Conservation (phyloP, 2,329 filamentous ascomycete genomes). For the Alternaria metachromatica region DNA sequence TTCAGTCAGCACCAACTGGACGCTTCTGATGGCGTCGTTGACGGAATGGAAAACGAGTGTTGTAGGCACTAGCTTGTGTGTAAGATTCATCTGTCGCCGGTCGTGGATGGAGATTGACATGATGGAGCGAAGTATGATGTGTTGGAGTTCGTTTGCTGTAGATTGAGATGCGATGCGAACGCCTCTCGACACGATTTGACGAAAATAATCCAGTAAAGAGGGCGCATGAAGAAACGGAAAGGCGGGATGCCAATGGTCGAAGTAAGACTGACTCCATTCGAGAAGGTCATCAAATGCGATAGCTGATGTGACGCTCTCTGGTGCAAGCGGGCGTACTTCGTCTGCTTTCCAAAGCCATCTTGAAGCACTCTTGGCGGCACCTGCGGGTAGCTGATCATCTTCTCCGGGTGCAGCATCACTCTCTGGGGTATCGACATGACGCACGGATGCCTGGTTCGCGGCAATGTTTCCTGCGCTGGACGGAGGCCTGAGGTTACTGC, state of each 20-base stretch:
- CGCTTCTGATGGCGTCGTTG: constrained; percentile 29
- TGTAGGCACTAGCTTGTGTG: constrained; percentile 16
- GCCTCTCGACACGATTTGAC: constrained; percentile 7
- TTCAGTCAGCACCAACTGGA: constrained; percentile 22
- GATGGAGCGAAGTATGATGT: constrained; percentile 30
- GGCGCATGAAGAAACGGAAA: constrained; percentile 35
- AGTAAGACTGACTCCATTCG: constrained; percentile 37
- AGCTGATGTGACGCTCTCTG: constrained; percentile 1
- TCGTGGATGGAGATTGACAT: constrained; percentile 32
- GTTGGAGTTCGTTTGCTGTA: constrained; percentile 14
- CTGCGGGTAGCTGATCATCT: constrained; percentile 27
- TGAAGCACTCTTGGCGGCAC: constrained; percentile 26
- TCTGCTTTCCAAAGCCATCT: constrained; percentile 28
- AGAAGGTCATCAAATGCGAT: constrained; percentile 29
- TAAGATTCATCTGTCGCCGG: constrained; percentile 21
- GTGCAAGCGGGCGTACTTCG: constrained; percentile 16
- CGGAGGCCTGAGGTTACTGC: constrained; percentile 7
- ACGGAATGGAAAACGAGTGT: constrained; percentile 25
- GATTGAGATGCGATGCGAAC: constrained; percentile 1
- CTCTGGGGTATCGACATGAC: constrained; percentile 22
- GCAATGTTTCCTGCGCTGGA: constrained; percentile 9
- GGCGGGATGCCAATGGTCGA: constrained; percentile 36
- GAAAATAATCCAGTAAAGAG: constrained; percentile 27
- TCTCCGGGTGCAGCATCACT: constrained; percentile 27
- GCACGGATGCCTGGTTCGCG: not conserved